A percentile compares a stretch with the other conserved stretches of the same genome.
Evolutionary conservation across 2,329 filamentous ascomycete species (phyloP).

Genomic region (Alternaria consortialis): DNA sequence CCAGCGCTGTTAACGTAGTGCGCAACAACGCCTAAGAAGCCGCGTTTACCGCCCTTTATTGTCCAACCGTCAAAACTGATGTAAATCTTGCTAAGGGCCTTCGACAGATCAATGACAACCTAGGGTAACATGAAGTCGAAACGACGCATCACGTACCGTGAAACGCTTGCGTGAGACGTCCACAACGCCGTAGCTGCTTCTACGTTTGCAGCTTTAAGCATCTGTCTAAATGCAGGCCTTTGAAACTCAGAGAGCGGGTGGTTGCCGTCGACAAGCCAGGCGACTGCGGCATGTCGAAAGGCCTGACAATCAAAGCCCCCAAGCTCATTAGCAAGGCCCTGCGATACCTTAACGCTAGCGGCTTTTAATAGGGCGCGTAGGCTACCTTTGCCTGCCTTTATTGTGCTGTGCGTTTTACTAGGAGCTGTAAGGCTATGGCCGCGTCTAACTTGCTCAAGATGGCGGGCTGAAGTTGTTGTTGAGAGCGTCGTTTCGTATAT

Average conservation of each 20-base stretch:
- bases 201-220: neutral
- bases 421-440: neutral
- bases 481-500: neutral
- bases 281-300: constrained; percentile 1
- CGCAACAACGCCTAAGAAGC: constrained; percentile 9
- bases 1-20: constrained; percentile 2
- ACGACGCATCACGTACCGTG: neutral
- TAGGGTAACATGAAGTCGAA: neutral
- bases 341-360: too few species aligned
- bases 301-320: constrained; percentile 1
- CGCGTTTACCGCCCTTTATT: constrained; percentile 11
- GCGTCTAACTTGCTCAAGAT: neutral
- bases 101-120: neutral
- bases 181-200: neutral
- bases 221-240: neutral
- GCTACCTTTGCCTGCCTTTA: too few species aligned
- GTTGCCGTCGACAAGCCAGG: constrained; percentile 8
- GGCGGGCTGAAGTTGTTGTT: neutral
- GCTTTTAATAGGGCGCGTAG: too few species aligned
- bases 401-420: too few species aligned
- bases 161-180: neutral
- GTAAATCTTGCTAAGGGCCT: neutral
- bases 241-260: constrained; percentile 9
- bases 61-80: constrained; percentile 6
- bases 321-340: constrained; percentile 7